Evolutionary conservation across 176 grass and related monocot genomes (phyloP).

Genomic region (Carex parvula): DNA sequence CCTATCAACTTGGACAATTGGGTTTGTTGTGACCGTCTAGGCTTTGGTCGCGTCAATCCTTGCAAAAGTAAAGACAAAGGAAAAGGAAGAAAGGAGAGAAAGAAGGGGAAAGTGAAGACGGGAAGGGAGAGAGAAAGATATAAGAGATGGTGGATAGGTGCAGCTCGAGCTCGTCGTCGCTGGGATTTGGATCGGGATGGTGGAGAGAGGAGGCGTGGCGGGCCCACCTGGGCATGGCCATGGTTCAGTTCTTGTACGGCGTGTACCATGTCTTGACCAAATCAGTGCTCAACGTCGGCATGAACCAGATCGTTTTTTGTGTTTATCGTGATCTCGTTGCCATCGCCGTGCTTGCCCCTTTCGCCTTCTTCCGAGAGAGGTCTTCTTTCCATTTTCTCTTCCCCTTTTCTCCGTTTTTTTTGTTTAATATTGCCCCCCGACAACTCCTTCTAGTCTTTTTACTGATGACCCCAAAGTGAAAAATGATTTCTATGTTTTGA

Average conservation of each 20-base stretch:
- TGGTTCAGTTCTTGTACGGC: slow-evolving; percentile 74
- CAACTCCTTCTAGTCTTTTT: not conserved
- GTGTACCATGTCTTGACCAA: slow-evolving; percentile 98
- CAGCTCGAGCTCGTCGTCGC: slow-evolving; percentile 45
- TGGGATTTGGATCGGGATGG: slow-evolving; percentile 33
- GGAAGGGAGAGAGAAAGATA: slow-evolving; percentile 8
- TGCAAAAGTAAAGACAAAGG: not conserved
- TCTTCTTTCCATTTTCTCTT: not conserved
- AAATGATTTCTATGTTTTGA: not conserved
- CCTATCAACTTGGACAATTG: no score
- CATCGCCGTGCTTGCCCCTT: slow-evolving; percentile 58
- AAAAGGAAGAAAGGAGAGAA: not conserved
- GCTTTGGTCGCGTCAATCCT: no score
- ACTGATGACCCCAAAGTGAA: no score
- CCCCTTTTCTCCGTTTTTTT: not conserved
- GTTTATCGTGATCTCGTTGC: slow-evolving; percentile 94
- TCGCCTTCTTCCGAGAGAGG: slow-evolving; percentile 69
- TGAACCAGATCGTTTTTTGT: slow-evolving; percentile 97
- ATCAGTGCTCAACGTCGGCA: slow-evolving; percentile 93
- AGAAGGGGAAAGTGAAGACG: not conserved
- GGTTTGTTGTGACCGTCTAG: no score
- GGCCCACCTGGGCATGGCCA: slow-evolving; percentile 82
- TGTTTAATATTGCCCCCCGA: not conserved
- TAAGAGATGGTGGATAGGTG: slow-evolving; percentile 55
- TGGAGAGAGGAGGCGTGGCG: slow-evolving; percentile 60